Conservation (phyloP, 257 asterid genomes). For the Nicotiana obtusifolia region DNA sequence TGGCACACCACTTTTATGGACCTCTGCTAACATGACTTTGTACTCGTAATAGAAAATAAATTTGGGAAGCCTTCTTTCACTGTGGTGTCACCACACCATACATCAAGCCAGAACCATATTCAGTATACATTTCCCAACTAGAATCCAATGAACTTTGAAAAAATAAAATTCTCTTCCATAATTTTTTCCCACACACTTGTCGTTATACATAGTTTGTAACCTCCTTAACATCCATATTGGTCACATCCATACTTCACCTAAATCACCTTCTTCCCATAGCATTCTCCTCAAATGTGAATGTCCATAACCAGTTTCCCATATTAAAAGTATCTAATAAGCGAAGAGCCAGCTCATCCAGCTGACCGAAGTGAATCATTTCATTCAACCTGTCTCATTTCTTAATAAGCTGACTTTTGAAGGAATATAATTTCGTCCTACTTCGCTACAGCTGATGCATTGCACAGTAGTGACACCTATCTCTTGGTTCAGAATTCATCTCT, state of each 20-base stretch:
- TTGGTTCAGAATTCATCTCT: background rate
- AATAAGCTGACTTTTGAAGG: background rate
- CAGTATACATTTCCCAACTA: background rate
- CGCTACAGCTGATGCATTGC: background rate
- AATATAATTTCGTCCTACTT: background rate
- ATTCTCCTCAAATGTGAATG: background rate
- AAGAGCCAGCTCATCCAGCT: background rate
- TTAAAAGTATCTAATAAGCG: background rate
- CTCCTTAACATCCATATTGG: background rate
- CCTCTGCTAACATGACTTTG: background rate
- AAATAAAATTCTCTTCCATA: background rate
- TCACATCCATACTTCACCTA: background rate
- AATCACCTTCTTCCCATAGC: background rate
- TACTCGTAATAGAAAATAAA: background rate
- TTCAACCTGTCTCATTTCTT: background rate
- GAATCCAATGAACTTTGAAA: background rate
- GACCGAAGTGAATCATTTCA: background rate
- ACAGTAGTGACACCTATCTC: background rate
- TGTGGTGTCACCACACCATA: background rate
- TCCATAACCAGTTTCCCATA: background rate
- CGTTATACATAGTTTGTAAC: background rate
- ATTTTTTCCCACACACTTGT: background rate
- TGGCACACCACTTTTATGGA: background rate
- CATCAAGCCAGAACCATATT: background rate
- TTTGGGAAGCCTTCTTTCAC: background rate